Conservation (phyloP, 148 eudicot genomes). For the Mesembryanthemum crystallinum region DNA sequence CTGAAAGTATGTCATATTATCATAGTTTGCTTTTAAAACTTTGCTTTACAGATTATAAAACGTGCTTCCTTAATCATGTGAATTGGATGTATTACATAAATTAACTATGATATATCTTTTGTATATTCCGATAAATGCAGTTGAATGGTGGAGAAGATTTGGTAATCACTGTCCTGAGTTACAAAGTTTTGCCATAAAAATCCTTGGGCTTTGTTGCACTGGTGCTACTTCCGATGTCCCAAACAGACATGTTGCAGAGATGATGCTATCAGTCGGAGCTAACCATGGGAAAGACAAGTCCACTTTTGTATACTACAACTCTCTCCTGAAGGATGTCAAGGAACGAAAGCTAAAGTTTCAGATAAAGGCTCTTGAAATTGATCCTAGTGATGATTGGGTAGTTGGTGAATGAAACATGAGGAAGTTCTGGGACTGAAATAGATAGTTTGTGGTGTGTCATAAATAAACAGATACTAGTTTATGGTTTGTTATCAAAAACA, state of each 20-base stretch:
- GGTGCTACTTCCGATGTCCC: conserved; percentile 1
- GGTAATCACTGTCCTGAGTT: conserved; percentile 63
- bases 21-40: no score
- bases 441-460: no score
- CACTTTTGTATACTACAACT: conserved; percentile 8
- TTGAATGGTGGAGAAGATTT: conserved; percentile 51
- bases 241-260: conserved; percentile 7
- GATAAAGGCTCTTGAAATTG: background rate
- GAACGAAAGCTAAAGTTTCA: background rate
- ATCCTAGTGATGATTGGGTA: background rate
- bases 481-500: no score
- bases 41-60: no score
- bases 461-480: no score
- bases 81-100: no score
- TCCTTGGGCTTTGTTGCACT: conserved; percentile 59
- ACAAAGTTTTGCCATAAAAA: conserved; percentile 49
- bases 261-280: background rate
- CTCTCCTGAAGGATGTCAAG: background rate
- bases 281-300: background rate
- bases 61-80: no score
- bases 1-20: no score
- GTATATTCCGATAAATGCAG: conserved; percentile 29
- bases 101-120: background rate
- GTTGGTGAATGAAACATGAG: background rate
- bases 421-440: background rate